These are phyloP conservation scores for Diaporthe humulicola DNA, from an alignment of 2,329 filamentous ascomycete genomes.

Conservation along the genomic window DNA sequence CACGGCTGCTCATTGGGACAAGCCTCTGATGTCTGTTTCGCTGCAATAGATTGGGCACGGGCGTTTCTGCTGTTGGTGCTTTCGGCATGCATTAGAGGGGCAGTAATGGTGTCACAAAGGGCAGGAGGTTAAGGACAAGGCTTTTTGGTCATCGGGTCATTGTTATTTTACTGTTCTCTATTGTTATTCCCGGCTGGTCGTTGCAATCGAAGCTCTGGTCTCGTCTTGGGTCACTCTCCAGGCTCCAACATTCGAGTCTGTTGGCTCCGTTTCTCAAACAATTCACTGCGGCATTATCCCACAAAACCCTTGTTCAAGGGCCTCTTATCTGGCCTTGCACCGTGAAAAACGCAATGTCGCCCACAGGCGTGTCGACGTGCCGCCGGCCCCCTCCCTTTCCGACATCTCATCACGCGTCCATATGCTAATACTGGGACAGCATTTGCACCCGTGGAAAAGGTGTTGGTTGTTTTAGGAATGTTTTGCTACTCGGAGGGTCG, in stretches of 20 bases:
- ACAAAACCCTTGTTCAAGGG: background rate
- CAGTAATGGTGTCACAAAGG: constrained; percentile 29
- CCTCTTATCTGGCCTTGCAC: constrained; percentile 18
- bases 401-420: constrained; percentile 3
- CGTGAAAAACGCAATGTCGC: constrained; percentile 12
- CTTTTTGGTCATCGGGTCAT: constrained; percentile 7
- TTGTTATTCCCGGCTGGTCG: constrained; percentile 7
- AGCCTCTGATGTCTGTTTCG: constrained; percentile 14
- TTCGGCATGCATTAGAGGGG: constrained; percentile 35
- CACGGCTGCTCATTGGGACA: background rate
- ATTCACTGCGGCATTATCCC: constrained; percentile 20
- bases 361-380: background rate
- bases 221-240: constrained; percentile 8
- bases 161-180: background rate
- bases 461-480: background rate
- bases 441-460: background rate
- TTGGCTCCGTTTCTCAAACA: constrained; percentile 23
- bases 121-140: constrained; percentile 32
- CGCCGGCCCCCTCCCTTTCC: background rate
- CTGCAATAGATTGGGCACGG: constrained; percentile 29
- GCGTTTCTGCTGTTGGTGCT: constrained; percentile 28
- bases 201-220: background rate
- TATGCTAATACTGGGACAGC: background rate
- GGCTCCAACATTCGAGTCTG: constrained; percentile 6
- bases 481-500: background rate